Evolutionary conservation across 73 alveolate genomes (phyloP), one percentile per base, ranked within the genome.

Genomic region (Stentor roeselii): DNA sequence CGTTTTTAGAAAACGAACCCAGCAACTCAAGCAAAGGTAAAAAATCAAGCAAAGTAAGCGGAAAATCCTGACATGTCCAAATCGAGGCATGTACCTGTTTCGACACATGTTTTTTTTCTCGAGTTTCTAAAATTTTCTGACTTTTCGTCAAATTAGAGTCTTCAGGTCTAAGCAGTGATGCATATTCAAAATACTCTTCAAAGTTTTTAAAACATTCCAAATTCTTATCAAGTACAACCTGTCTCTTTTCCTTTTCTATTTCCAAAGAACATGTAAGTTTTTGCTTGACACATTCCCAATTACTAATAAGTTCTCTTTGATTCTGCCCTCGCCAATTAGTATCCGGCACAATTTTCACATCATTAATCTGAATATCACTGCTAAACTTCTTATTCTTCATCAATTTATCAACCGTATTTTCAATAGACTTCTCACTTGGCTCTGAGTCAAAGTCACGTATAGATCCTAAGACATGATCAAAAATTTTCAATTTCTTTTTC

Each of bases 21-120:
- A 90, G 60, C 50, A 90, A 88, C 6, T 83, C 76, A 11, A 90
- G 41, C 40, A 90, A 39, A 14, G 95, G 95, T 3, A 86, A 15
- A 76, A 90, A 90, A 30, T 82, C 61, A 3, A 75, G 76, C 32
- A 90, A 21, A 3, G 91, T 38, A 6, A 90, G 58, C 27, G 95
- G 95, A 60, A 60, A 87, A 42, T 67, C 30, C 34, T 82, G 85
- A 41, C 87, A 75, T 3, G 88, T 15, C 93, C 90, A 87, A 0
- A 87, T 15, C 15, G 76, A 60, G 14, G 95, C 92, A 4, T 30
- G 61, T 21, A 89, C 37, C 34, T 85, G 61, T 50, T 89, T 89
- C 37, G 77, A 37, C 3, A 74, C 42, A 34, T 59, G 50, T 82
- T 86, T 89, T 75, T 67, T 86, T 76, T 27, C 21, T 41, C 39